These are phyloP conservation scores for Ilyonectria robusta DNA, from an alignment of 2,329 filamentous ascomycete genomes.

Conservation along the genomic window DNA sequence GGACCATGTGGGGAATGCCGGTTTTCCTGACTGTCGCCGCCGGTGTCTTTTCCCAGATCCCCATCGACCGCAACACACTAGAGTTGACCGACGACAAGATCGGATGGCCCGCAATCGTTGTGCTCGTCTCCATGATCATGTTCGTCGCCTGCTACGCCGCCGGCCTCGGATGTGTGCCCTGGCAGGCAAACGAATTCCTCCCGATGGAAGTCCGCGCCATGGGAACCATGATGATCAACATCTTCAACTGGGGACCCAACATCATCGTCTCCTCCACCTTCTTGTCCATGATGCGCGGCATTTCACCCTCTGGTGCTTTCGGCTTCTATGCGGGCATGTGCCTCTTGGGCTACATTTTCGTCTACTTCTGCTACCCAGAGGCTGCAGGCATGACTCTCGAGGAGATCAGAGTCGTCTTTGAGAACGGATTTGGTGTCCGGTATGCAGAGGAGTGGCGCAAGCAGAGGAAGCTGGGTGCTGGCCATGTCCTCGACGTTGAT, in stretches of 20 bases:
- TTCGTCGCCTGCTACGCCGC: slow-evolving; percentile 44
- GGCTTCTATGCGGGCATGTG: slow-evolving; percentile 35
- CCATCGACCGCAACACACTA: slow-evolving; percentile 29
- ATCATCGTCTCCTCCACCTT: slow-evolving; percentile 41
- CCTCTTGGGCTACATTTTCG: slow-evolving; percentile 45
- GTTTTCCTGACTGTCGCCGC: slow-evolving; percentile 34
- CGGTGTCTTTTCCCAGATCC: slow-evolving; percentile 30
- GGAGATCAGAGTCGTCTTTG: slow-evolving; percentile 63
- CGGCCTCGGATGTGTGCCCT: slow-evolving; percentile 39
- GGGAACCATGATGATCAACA: slow-evolving; percentile 62
- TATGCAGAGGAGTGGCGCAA: slow-evolving; percentile 38
- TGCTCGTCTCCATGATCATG: slow-evolving; percentile 39
- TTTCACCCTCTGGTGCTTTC: slow-evolving; percentile 35
- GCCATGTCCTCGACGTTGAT: neutral
- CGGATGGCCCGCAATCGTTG: slow-evolving; percentile 34
- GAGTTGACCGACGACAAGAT: slow-evolving; percentile 29
- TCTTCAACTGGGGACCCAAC: slow-evolving; percentile 59
- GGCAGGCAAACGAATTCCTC: slow-evolving; percentile 43
- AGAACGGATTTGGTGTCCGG: slow-evolving; percentile 60
- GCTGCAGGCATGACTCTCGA: slow-evolving; percentile 67
- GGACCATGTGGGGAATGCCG: slow-evolving; percentile 40
- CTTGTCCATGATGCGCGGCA: slow-evolving; percentile 37
- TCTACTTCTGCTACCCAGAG: slow-evolving; percentile 64
- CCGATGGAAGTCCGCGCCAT: slow-evolving; percentile 59
- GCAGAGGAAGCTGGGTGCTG: slow-evolving; percentile 29